Evolutionary conservation across 2,329 filamentous ascomycete species (phyloP), one percentile per base, ranked within the genome.

Genomic region (Myriosclerotinia duriaeana): DNA sequence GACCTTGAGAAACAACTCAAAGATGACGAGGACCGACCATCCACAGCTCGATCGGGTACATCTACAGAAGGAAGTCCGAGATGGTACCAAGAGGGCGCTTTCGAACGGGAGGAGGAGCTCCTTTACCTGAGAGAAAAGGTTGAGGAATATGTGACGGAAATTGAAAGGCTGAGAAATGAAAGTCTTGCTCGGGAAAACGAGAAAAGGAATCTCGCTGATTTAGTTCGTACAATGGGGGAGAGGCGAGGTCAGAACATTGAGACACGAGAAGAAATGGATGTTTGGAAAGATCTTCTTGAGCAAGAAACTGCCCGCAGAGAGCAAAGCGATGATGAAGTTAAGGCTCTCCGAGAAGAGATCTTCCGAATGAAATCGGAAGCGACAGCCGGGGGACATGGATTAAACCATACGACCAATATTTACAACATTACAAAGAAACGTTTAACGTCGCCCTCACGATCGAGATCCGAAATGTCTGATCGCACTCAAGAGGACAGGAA

Each of bases 281-380:
- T 97, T 78, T 97, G 92, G 89, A 97, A 96, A 77, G 94, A 97
- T 73, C 86, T 98, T 69, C 85, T 97, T 36, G 92, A 97, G 75
- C 92, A 95, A 71, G 95, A 99, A 78, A 95, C 91, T 2, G 89
- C 90, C 4, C 87, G 93, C 40, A 87, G 94, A 67, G 94, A 97
- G 78, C 91, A 97, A 77, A 87, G 91, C 0, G 93, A 98, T 71
- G 92, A 96, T 53, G 93, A 98, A 71, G 93, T 93, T 72, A 88
- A 89, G 71, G 88, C 85, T 72, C 84, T 98, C 20, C 87, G 92
- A 8, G 93, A 97, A 66, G 94, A 99, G 75, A 80, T 96, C 4
- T 89, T 91, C 73, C 88, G 90, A 36, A 77, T 96, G 53, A 87
- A 85, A 76, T 85, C 86, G 68, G 86, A 89, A 62, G 75, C 84